phyloP scores from a whole-genome alignment of 1,284 basidiomycete species.

The Ganoderma meredithae region DNA sequence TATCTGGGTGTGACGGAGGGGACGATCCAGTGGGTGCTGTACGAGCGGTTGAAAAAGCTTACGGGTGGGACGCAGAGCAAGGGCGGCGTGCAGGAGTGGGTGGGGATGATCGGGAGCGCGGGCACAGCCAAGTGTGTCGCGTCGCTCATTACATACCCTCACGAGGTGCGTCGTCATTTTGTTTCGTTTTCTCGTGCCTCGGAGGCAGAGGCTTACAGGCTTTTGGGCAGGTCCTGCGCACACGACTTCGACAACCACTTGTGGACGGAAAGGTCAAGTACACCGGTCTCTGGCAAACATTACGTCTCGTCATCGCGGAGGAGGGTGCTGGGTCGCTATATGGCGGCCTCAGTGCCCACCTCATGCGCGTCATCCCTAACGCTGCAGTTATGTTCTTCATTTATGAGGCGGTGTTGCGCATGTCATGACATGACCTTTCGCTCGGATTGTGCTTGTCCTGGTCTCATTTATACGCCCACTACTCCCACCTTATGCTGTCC shows the following conservation, averaged over 20 bases:
- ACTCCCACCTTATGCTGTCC: constrained; percentile 12
- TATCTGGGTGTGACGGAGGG: constrained; percentile 97
- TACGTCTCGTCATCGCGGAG: constrained; percentile 87
- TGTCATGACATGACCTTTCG: constrained; percentile 42
- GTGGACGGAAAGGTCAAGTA: constrained; percentile 84
- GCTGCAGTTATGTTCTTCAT: constrained; percentile 96
- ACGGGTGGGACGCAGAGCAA: constrained; percentile 60
- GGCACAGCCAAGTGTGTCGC: constrained; percentile 95
- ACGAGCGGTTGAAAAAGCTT: constrained; percentile 84
- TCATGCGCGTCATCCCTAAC: constrained; percentile 97
- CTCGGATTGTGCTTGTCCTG: not conserved
- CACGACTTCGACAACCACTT: constrained; percentile 88
- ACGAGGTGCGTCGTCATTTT: constrained; percentile 71
- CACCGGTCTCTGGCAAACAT: constrained; percentile 85
- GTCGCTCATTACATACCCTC: constrained; percentile 94
- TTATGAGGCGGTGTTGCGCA: constrained; percentile 79
- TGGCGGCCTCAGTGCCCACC: constrained; percentile 92
- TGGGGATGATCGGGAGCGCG: constrained; percentile 88
- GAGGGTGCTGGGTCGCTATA: constrained; percentile 91
- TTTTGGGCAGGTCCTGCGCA: constrained; percentile 79
- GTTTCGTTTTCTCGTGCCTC: not conserved
- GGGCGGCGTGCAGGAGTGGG: constrained; percentile 70
- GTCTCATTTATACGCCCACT: not conserved
- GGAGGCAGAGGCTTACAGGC: not conserved
- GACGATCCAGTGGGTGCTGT: constrained; percentile 98